Evolutionary conservation across 1,284 basidiomycete genomes (phyloP).

Genomic region (Leucoagaricus sp.): DNA sequence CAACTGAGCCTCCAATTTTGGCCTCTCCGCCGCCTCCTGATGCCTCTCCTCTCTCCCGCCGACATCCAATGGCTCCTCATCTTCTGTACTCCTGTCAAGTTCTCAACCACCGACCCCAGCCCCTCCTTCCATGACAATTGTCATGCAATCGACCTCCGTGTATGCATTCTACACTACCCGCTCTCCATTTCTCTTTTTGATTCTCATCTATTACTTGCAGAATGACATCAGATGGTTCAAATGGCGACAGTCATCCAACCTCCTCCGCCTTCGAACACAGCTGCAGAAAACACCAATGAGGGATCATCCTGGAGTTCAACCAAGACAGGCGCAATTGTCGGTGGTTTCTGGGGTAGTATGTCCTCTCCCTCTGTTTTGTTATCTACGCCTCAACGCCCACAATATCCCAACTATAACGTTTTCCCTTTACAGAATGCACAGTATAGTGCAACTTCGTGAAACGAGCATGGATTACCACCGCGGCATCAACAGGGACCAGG

Average conservation of each 20-base stretch:
- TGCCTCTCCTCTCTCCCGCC: conserved; percentile 9
- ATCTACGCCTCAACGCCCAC: neutral
- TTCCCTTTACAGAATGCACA: too few species aligned
- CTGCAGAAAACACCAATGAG: neutral
- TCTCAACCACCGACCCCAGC: neutral
- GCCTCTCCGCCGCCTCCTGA: neutral
- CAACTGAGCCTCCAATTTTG: conserved; percentile 14
- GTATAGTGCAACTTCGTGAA: too few species aligned
- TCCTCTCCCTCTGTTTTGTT: neutral
- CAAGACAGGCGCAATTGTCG: conserved; percentile 38
- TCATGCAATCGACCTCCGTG: neutral
- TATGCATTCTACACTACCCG: neutral
- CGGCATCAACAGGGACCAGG: too few species aligned
- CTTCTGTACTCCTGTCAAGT: too few species aligned
- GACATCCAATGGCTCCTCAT: conserved; percentile 1
- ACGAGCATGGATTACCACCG: too few species aligned
- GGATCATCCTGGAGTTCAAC: conserved; percentile 18
- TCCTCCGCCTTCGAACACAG: conserved; percentile 27
- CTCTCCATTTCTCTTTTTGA: neutral
- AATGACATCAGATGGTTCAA: conserved; percentile 30
- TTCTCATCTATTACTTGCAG: conserved; percentile 15
- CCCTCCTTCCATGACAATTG: neutral
- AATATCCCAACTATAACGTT: too few species aligned
- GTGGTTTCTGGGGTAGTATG: conserved; percentile 42
- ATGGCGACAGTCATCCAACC: conserved; percentile 28